Evolutionary conservation across 2,329 filamentous ascomycete species (phyloP).

Genomic region (Colletotrichum ledebouriae): DNA sequence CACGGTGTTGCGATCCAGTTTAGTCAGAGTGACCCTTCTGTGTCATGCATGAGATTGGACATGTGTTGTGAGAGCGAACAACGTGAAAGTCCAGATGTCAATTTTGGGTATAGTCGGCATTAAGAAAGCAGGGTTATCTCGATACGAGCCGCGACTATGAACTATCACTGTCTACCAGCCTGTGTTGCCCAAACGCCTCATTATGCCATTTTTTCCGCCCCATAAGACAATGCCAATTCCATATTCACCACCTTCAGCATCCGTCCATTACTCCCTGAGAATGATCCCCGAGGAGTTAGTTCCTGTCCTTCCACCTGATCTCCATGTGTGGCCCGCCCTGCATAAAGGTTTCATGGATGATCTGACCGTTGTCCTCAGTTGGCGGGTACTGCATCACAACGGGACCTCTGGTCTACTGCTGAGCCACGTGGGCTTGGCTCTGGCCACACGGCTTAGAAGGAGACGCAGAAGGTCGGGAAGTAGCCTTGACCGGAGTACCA

Average conservation of each 20-base stretch:
- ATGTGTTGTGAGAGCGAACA: neutral
- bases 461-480: slow-evolving; percentile 17
- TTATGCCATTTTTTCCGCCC: slow-evolving; percentile 7
- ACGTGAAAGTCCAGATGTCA: slow-evolving; percentile 14
- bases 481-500: slow-evolving; percentile 4
- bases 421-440: neutral
- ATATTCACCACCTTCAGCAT: neutral
- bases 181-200: slow-evolving; percentile 29
- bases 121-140: neutral
- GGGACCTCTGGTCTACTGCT: neutral
- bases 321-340: neutral
- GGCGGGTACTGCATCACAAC: slow-evolving; percentile 7
- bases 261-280: neutral
- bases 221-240: slow-evolving; percentile 19
- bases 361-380: neutral
- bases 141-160: neutral
- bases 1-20: neutral
- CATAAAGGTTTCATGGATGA: too few relatives aligned
- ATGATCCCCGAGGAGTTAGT: too few relatives aligned
- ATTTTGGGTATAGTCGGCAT: slow-evolving; percentile 36
- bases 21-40: neutral
- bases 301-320: slow-evolving; percentile 14
- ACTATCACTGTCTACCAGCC: neutral
- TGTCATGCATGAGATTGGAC: too few relatives aligned
- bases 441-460: neutral